phyloP scores from a whole-genome alignment of 139 green algal genomes.

The Klebsormidium nitens region DNA sequence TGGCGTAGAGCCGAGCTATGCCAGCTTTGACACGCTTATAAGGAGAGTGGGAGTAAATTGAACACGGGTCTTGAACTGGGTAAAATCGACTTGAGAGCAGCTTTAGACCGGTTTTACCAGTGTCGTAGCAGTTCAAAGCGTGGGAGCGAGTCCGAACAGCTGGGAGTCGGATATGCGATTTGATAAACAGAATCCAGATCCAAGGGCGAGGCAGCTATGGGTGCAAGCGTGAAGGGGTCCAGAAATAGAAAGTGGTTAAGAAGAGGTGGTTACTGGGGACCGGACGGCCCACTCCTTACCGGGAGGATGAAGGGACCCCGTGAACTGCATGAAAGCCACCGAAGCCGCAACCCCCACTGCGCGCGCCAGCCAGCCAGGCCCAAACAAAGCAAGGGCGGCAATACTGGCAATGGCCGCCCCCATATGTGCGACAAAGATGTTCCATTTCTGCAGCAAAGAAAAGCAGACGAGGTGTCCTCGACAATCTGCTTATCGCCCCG shows the following conservation, averaged over 20 bases:
- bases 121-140: neutral
- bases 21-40: too few species aligned
- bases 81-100: too few species aligned
- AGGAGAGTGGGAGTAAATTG: too few species aligned
- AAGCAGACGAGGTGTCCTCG: too few species aligned
- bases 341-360: constrained; percentile 1
- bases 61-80: too few species aligned
- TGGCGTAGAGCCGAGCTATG: too few species aligned
- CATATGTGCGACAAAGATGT: neutral
- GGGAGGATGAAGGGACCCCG: constrained; percentile 8
- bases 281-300: neutral
- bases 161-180: neutral
- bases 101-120: neutral
- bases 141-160: neutral
- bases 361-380: constrained; percentile 3
- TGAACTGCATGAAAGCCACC: constrained; percentile 14
- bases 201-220: neutral
- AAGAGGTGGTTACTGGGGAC: neutral
- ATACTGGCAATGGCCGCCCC: constrained; percentile 7
- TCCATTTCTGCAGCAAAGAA: constrained; percentile 13
- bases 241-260: neutral
- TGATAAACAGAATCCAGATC: too few species aligned
- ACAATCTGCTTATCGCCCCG: too few species aligned
- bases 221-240: neutral
- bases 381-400: constrained; percentile 4